Evolutionary conservation across 2,329 filamentous ascomycete species (phyloP).

Genomic region (Ophioceras dolichostomum): DNA sequence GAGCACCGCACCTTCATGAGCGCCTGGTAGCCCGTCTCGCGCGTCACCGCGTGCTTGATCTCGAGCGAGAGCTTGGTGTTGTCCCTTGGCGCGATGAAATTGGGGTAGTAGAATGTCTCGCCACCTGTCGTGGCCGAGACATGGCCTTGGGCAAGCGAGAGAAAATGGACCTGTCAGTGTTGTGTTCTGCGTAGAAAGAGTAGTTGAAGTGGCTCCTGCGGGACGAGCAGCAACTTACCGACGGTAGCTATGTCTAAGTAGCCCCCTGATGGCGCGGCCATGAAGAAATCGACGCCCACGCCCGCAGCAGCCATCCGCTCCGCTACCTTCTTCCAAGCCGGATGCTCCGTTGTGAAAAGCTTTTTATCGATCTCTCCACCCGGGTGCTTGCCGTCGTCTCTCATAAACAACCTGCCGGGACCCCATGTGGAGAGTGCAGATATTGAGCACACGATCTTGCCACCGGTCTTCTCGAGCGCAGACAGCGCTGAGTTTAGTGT

Average conservation of each 20-base stretch:
- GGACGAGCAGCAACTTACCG: conserved; percentile 49
- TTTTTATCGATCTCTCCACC: conserved; percentile 87
- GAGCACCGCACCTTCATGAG: conserved; percentile 98
- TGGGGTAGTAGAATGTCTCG: conserved; percentile 93
- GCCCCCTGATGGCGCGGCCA: conserved; percentile 78
- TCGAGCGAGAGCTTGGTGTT: conserved; percentile 73
- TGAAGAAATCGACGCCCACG: conserved; percentile 86
- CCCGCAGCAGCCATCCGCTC: conserved; percentile 81
- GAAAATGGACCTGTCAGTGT: too few species aligned
- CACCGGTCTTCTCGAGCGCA: conserved; percentile 77
- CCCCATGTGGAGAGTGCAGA: conserved; percentile 86
- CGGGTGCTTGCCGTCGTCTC: conserved; percentile 78
- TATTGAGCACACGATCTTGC: conserved; percentile 82
- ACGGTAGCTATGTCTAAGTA: conserved; percentile 92
- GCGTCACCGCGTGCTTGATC: conserved; percentile 71
- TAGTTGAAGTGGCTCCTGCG: too few species aligned
- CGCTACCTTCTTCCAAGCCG: conserved; percentile 73
- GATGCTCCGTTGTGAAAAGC: conserved; percentile 80
- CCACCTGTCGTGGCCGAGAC: conserved; percentile 83
- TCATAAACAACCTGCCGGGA: conserved; percentile 70
- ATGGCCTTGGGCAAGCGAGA: too few species aligned
- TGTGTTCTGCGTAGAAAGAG: too few species aligned
- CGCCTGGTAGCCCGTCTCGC: conserved; percentile 90
- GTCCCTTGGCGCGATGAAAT: conserved; percentile 83
- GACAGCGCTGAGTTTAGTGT: conserved; percentile 72